Conservation (phyloP, 192 early-diverging fungal species). For the Gaertneriomyces sp. region DNA sequence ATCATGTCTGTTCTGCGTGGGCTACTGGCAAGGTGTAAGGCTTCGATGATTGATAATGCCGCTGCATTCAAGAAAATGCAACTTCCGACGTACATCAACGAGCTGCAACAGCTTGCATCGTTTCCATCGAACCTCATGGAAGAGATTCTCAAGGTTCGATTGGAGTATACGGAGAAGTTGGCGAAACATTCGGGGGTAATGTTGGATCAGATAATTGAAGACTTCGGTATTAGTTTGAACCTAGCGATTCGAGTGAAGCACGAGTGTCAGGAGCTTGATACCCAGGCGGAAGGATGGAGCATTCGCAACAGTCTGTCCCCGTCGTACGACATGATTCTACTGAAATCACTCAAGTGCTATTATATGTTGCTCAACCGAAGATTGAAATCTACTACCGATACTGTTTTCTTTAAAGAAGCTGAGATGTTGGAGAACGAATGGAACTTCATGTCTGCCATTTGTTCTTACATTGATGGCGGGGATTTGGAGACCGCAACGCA, state of each 20-base stretch:
- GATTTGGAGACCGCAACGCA: slow-evolving; percentile 70
- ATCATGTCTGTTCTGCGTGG: slow-evolving; percentile 57
- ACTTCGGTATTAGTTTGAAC: slow-evolving; percentile 66
- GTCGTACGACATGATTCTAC: slow-evolving; percentile 70
- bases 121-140: slow-evolving; percentile 81
- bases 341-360: slow-evolving; percentile 70
- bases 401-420: slow-evolving; percentile 60
- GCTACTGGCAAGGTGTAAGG: slow-evolving; percentile 61
- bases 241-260: slow-evolving; percentile 71
- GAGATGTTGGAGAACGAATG: slow-evolving; percentile 81
- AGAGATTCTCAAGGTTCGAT: slow-evolving; percentile 67
- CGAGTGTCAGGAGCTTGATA: slow-evolving; percentile 62
- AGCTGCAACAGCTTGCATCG: slow-evolving; percentile 65
- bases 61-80: slow-evolving; percentile 64
- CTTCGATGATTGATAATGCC: slow-evolving; percentile 66
- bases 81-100: slow-evolving; percentile 63
- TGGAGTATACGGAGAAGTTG: slow-evolving; percentile 63
- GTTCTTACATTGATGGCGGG: slow-evolving; percentile 67
- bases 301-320: slow-evolving; percentile 49
- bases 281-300: slow-evolving; percentile 63
- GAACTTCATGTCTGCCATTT: slow-evolving; percentile 70
- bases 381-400: slow-evolving; percentile 53
- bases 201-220: slow-evolving; percentile 77
- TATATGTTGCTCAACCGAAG: slow-evolving; percentile 68
- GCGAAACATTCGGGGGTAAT: slow-evolving; percentile 55